Base-by-base conservation (phyloP, 257 asterid genomes). In the Gentiana dahurica region DNA sequence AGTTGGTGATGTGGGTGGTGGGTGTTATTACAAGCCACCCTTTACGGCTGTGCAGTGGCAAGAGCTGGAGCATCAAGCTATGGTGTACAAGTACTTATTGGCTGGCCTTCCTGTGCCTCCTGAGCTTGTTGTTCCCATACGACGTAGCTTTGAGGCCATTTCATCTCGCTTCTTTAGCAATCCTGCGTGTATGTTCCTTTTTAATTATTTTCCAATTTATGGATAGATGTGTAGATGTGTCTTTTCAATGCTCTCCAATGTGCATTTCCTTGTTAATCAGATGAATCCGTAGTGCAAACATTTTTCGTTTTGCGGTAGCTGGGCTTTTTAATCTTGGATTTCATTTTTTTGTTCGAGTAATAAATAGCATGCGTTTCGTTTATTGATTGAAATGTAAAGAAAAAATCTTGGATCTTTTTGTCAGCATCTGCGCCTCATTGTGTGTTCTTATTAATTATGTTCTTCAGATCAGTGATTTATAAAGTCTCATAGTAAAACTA, bases 11-110 rank as follows among this genome's bases (percentile, higher is more conserved):
- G 90, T 59, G 75, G 24, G 71, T 63, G 70, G 84, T 72, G 34
- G 87, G 38, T 74, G 64, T 54, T 83, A 76, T 36, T 86, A 82
- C 66, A 62, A 74, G 71, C 81, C 93, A 34, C 94, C 94, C 7
- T 87, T 90, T 61, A 90, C 96, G 32, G 89, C 98, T 24, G 85
- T 80, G 67, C 96, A 90, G 65, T 82, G 98, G 96, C 98, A 90
- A 77, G 98, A 90, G 74, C 85, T 90, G 80, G 94, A 87, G 69
- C 96, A 84, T 62, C 98, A 90, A 78, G 96, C 98, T 55, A 90
- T 87, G 96, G 84, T 90, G 57, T 90, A 90, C 55, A 90, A 90
- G 80, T 90, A 90, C 69, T 76, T 90, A 39, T 75, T 79, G 55
- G 96, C 95, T 63, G 98, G 96, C 44, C 37, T 90, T 59, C 95